A percentile compares a stretch with the other conserved stretches of the same genome.
Conservation (phyloP, 1,284 basidiomycete species). For the Neonothopanus nambi region DNA sequence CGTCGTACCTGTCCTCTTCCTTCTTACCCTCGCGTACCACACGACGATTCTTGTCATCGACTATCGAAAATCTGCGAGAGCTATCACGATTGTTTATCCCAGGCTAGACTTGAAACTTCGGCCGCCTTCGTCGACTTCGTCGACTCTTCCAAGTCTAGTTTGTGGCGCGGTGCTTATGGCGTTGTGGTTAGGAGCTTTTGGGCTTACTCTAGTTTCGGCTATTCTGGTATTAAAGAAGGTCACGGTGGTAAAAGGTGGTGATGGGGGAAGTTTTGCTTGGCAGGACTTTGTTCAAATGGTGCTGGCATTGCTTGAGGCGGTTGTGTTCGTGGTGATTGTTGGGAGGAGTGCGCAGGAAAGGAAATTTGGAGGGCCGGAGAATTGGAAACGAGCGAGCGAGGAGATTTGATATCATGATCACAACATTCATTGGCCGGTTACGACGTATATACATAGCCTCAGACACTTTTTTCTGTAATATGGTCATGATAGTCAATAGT, state of each 20-base stretch:
- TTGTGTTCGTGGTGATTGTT: slow-evolving; percentile 9
- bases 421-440: no score
- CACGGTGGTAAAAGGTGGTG: background rate
- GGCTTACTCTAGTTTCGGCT: slow-evolving; percentile 5
- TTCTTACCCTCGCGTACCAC: slow-evolving; percentile 11
- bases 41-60: slow-evolving; percentile 13
- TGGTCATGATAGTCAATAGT: no score
- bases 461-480: no score
- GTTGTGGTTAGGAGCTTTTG: slow-evolving; percentile 15
- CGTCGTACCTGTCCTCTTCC: slow-evolving; percentile 10
- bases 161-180: slow-evolving; percentile 5
- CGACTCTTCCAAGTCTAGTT: slow-evolving; percentile 8
- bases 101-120: background rate
- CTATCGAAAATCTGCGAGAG: slow-evolving; percentile 5
- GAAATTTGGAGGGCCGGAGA: slow-evolving; percentile 7
- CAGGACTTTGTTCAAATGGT: slow-evolving; percentile 9
- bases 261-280: background rate
- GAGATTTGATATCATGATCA: no score
- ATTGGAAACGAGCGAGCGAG: slow-evolving; percentile 5
- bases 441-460: no score
- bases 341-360: slow-evolving; percentile 11
- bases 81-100: background rate
- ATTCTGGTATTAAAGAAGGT: slow-evolving; percentile 1
- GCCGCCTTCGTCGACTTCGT: slow-evolving; percentile 2
- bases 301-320: slow-evolving; percentile 7